Conservation (phyloP, 257 asterid species). For the Salvia miltiorrhiza region DNA sequence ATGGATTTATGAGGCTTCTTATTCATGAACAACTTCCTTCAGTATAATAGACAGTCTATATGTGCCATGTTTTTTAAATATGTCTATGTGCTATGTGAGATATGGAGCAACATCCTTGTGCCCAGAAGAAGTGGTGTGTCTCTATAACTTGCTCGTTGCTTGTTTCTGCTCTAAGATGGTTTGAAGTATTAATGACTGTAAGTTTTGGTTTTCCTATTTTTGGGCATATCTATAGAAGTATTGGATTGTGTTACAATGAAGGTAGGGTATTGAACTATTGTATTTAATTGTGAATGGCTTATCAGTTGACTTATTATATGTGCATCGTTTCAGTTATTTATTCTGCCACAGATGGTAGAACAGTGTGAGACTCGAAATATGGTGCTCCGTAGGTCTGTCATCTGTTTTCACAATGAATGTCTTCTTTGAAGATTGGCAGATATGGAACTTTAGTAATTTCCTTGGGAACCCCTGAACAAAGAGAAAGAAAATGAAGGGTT, state of each 20-base stretch:
- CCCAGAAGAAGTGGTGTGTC: not conserved
- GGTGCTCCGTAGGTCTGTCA: no score
- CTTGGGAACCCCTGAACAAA: not conserved
- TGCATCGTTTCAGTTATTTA: no score
- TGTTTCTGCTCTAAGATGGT: not conserved
- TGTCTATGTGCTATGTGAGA: not conserved
- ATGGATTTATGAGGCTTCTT: not conserved
- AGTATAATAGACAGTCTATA: not conserved
- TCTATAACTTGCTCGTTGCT: not conserved
- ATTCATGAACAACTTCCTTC: not conserved
- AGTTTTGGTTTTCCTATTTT: not conserved
- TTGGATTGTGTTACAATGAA: not conserved
- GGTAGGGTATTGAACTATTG: not conserved
- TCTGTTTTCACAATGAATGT: no score
- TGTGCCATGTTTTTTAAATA: not conserved
- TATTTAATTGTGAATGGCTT: not conserved
- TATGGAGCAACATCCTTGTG: not conserved
- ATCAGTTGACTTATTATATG: not conserved
- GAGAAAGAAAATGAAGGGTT: not conserved
- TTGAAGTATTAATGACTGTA: not conserved
- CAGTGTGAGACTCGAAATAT: not conserved
- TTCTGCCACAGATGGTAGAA: slow-evolving; percentile 2
- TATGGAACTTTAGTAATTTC: not conserved
- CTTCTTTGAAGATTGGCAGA: not conserved
- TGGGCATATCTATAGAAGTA: not conserved